A percentile compares a stretch with the other conserved stretches of the same genome.
Evolutionary conservation across 2,329 filamentous ascomycete genomes (phyloP).

Genomic region (Fusarium armeniacum): DNA sequence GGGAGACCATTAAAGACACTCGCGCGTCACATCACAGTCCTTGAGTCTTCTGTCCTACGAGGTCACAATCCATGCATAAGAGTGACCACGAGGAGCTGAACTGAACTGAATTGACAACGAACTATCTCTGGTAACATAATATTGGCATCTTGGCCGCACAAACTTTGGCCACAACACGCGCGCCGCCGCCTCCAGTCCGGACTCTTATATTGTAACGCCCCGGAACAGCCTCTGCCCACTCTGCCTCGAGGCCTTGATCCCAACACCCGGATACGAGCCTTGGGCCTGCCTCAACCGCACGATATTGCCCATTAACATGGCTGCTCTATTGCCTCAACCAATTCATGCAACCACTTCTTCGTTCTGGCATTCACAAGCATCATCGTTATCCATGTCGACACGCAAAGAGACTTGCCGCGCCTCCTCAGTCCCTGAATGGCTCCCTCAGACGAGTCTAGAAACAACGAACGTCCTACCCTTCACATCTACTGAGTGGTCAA

Average conservation of each 20-base stretch:
- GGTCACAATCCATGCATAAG: conserved; percentile 13
- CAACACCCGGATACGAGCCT: conserved; percentile 17
- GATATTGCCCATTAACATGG: conserved; percentile 30
- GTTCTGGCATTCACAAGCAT: conserved; percentile 28
- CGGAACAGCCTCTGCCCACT: conserved; percentile 32
- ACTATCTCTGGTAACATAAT: conserved; percentile 30
- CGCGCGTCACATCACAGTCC: conserved; percentile 35
- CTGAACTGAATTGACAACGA: conserved; percentile 20
- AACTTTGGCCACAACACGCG: conserved; percentile 44
- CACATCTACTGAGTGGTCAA: conserved; percentile 65
- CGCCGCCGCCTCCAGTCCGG: conserved; percentile 39
- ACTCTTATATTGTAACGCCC: conserved; percentile 46
- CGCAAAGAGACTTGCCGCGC: conserved; percentile 30
- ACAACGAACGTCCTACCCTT: conserved; percentile 56
- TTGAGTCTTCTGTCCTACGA: conserved; percentile 27
- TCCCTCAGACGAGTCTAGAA: conserved; percentile 39
- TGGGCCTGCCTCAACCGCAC: conserved; percentile 6
- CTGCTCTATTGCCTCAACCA: conserved; percentile 40
- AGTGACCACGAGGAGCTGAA: conserved; percentile 38
- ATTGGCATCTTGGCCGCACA: conserved; percentile 45
- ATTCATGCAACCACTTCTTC: conserved; percentile 32
- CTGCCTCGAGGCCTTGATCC: conserved; percentile 21
- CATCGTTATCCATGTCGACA: conserved; percentile 35
- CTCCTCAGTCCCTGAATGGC: conserved; percentile 26
- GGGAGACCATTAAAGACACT: conserved; percentile 39